Percentiles rank a stretch among this genome's conserved stretches.
phyloP scores from a whole-genome alignment of 495 filamentous ascomycete genomes.

The Neurospora sp. region DNA sequence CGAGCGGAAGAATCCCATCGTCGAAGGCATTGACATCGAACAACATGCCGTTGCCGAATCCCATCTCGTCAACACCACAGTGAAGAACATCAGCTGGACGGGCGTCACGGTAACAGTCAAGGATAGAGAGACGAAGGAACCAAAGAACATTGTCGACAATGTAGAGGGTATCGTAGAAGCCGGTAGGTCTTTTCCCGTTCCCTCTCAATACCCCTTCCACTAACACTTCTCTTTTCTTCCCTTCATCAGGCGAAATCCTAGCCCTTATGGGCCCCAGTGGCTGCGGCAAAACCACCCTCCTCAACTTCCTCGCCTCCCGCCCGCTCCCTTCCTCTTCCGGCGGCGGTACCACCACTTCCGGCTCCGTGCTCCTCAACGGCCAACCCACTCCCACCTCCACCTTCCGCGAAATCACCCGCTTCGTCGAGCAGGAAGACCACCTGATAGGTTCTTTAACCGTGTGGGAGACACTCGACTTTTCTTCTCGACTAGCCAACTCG shows the following conservation, averaged over 20 bases:
- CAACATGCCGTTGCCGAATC: slow-evolving; percentile 16
- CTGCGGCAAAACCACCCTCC: slow-evolving; percentile 67
- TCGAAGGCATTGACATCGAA: slow-evolving; percentile 14
- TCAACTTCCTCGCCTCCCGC: slow-evolving; percentile 68
- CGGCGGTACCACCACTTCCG: slow-evolving; percentile 9
- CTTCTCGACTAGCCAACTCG: slow-evolving; percentile 60
- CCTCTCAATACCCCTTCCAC: not conserved
- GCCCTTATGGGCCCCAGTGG: slow-evolving; percentile 68
- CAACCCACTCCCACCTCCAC: slow-evolving; percentile 18
- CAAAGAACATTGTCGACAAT: slow-evolving; percentile 43
- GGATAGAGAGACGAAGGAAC: slow-evolving; percentile 52
- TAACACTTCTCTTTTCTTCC: not conserved
- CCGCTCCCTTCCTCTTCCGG: slow-evolving; percentile 26
- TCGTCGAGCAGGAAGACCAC: slow-evolving; percentile 81
- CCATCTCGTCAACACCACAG: slow-evolving; percentile 27
- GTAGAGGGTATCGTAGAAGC: slow-evolving; percentile 43
- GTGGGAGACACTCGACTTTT: slow-evolving; percentile 65
- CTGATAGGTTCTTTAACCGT: slow-evolving; percentile 71
- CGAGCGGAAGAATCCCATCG: slow-evolving; percentile 2
- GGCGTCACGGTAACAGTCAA: slow-evolving; percentile 56
- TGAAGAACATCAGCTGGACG: slow-evolving; percentile 47
- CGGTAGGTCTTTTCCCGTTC: slow-evolving; percentile 14
- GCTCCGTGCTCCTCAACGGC: slow-evolving; percentile 50
- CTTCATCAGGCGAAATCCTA: slow-evolving; percentile 51
- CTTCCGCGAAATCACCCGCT: slow-evolving; percentile 48